These are phyloP conservation scores for Pichia sp. DNA, from an alignment of 1,139 yeast species.

Conservation along the genomic window DNA sequence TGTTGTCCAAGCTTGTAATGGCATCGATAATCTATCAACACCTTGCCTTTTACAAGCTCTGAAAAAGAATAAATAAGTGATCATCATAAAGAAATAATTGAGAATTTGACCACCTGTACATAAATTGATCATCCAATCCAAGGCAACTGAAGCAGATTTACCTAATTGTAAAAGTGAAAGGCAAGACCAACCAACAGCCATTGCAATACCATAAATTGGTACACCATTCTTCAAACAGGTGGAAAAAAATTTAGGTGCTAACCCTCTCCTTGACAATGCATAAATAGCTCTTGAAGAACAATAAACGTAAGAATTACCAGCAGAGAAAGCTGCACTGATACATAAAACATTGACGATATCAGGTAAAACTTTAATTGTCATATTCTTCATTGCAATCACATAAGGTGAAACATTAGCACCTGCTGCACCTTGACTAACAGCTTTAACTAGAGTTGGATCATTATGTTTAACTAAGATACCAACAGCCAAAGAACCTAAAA, in stretches of 20 bases:
- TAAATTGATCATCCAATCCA: slow-evolving; percentile 42
- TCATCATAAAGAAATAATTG: slow-evolving; percentile 40
- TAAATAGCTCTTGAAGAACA: slow-evolving; percentile 34
- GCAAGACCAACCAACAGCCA: slow-evolving; percentile 31
- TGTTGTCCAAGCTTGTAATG: slow-evolving; percentile 35
- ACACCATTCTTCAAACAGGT: slow-evolving; percentile 31
- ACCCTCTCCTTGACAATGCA: slow-evolving; percentile 32
- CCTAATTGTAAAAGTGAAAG: slow-evolving; percentile 36
- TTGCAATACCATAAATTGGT: slow-evolving; percentile 26
- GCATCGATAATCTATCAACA: slow-evolving; percentile 31
- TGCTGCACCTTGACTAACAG: slow-evolving; percentile 20
- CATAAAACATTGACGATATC: slow-evolving; percentile 30
- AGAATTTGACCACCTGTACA: slow-evolving; percentile 45
- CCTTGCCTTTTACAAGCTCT: slow-evolving; percentile 38
- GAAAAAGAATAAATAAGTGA: slow-evolving; percentile 40
- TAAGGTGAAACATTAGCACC: slow-evolving; percentile 26
- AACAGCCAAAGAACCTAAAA: slow-evolving; percentile 24
- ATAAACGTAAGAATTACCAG: slow-evolving; percentile 35
- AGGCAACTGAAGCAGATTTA: slow-evolving; percentile 34
- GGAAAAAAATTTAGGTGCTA: slow-evolving; percentile 31
- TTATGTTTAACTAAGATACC: slow-evolving; percentile 22
- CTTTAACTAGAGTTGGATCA: slow-evolving; percentile 17
- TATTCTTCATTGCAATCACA: slow-evolving; percentile 23
- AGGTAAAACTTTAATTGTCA: slow-evolving; percentile 26
- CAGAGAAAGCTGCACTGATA: slow-evolving; percentile 32